These are phyloP conservation scores for Trichoderma sp. DNA, from an alignment of 2,329 filamentous ascomycete genomes.

Conservation along the genomic window DNA sequence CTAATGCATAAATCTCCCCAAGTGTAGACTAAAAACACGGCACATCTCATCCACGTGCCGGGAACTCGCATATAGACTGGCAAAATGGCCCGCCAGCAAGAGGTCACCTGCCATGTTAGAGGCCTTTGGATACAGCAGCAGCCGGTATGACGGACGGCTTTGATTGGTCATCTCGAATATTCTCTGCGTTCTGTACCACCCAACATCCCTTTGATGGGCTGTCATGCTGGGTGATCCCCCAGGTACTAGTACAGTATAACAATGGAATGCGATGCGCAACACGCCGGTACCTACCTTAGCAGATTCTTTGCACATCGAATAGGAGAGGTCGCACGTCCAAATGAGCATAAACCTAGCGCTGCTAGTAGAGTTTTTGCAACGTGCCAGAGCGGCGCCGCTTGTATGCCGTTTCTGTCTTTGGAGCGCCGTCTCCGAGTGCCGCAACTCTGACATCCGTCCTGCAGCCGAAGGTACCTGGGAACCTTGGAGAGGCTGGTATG, in stretches of 20 bases:
- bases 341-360: background rate
- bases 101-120: slow-evolving; percentile 21
- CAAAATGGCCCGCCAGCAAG: slow-evolving; percentile 1
- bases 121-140: slow-evolving; percentile 4
- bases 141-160: background rate
- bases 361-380: background rate
- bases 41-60: slow-evolving; percentile 24
- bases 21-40: slow-evolving; percentile 7
- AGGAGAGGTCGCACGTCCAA: background rate
- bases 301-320: background rate
- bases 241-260: background rate
- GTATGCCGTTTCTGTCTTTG: background rate
- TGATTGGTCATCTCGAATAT: slow-evolving; percentile 1
- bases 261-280: background rate
- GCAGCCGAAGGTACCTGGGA: background rate
- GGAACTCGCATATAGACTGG: slow-evolving; percentile 1
- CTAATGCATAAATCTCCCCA: slow-evolving; percentile 22
- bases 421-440: background rate
- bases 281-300: background rate
- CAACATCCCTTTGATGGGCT: background rate
- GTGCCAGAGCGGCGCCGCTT: background rate
- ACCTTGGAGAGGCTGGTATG: background rate
- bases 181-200: background rate
- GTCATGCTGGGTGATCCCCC: background rate
- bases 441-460: background rate